Conservation (phyloP, 163 green algal genomes). For the Trebouxia gelatinosa region DNA sequence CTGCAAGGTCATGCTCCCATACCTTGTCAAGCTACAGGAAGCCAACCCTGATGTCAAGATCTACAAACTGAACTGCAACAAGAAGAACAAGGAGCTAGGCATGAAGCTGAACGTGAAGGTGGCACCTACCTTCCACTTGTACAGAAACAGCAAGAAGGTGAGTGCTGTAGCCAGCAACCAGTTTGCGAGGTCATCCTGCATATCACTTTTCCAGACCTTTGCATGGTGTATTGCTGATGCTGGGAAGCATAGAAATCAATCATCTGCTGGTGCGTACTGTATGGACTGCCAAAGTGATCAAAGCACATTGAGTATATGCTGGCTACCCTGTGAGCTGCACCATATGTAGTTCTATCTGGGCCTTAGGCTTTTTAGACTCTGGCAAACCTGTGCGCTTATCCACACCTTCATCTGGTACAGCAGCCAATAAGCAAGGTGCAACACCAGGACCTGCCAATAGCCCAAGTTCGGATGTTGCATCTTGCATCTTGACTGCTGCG, state of each 20-base stretch:
- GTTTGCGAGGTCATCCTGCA: background rate
- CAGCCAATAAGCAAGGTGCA: too few relatives aligned
- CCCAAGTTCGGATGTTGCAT: background rate
- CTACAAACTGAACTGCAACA: conserved; percentile 81
- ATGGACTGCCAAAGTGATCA: background rate
- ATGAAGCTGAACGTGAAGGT: conserved; percentile 56
- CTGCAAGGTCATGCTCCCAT: conserved; percentile 82
- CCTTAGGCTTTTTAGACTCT: too few relatives aligned
- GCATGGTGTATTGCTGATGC: background rate
- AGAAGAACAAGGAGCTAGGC: conserved; percentile 79
- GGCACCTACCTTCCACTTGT: conserved; percentile 85
- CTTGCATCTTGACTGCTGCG: background rate
- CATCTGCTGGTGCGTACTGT: background rate
- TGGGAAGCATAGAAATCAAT: too few relatives aligned
- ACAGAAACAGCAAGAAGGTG: conserved; percentile 58
- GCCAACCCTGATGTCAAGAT: conserved; percentile 16
- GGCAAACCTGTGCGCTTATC: too few relatives aligned
- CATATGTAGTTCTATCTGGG: too few relatives aligned
- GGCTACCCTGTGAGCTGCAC: background rate
- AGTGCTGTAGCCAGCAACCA: background rate
- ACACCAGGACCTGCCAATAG: too few relatives aligned
- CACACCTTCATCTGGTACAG: too few relatives aligned
- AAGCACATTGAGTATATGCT: background rate
- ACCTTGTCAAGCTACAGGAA: conserved; percentile 57
- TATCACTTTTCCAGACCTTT: background rate